Base-by-base conservation (phyloP, 805 yeast species). In the Myxozyma lipomycoides region DNA sequence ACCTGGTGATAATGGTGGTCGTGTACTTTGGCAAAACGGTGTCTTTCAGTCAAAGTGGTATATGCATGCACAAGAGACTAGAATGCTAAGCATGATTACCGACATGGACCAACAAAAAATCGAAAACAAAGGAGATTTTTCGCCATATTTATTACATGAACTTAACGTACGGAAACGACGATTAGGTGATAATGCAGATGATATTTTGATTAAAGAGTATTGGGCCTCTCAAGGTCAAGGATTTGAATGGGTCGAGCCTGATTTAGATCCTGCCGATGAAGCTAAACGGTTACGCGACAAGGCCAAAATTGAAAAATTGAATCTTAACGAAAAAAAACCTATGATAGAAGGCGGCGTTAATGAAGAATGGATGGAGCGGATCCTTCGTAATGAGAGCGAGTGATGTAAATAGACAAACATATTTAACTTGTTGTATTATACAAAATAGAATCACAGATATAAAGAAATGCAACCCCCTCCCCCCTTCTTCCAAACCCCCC, bases 171-270 rank as follows among this genome's bases (percentile, higher is more conserved):
- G 73, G 7, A 56, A 62, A 24, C 62, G 78, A 56, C 58, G 71
- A 18, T 65, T 71, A 25, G 65, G 67, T 4, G 71, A 79, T 59
- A 80, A 84, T 42, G 79, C 81, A 48, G 83, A 79, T 52, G 95
- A 86, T 53, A 64, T 78, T 42, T 73, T 80, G 71, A 61, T 86
- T 59, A 84, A 86, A 62, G 95, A 88, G 60, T 86, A 86, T 68
- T 86, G 95, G 95, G 79, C 86, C 63, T 76, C 84, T 38, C 86
- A 87, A 5, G 95, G 95, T 26, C 90, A 83, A 48, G 89, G 88
- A 12, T 86, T 85, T 63, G 86, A 83, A 53, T 86, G 95, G 95
- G 83, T 78, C 10, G 95, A 86, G 63, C 95, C 95, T 0, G 95
- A 86, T 64, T 84, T 84, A 62, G 95, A 87, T 63, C 95, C 95